These are phyloP conservation scores for Yarrowia galli DNA, from an alignment of 1,139 yeast genomes.

Conservation along the genomic window DNA sequence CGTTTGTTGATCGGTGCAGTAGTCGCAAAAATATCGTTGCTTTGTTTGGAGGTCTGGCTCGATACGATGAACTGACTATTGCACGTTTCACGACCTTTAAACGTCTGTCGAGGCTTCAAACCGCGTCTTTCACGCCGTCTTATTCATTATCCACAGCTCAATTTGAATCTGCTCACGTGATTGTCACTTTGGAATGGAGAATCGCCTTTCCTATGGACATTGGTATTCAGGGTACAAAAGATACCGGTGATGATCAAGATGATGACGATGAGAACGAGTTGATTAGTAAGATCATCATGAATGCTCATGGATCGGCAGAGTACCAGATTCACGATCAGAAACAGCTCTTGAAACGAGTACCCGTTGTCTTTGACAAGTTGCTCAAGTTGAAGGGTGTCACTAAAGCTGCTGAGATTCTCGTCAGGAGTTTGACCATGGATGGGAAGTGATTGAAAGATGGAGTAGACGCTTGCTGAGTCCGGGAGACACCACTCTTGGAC, in stretches of 20 bases:
- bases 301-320: slow-evolving; percentile 13
- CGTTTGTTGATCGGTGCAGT: not conserved
- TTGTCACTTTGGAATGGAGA: slow-evolving; percentile 12
- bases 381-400: not conserved
- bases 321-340: not conserved
- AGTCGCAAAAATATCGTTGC: not conserved
- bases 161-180: slow-evolving; percentile 6
- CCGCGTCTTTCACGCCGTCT: not conserved
- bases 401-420: not conserved
- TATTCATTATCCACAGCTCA: not conserved
- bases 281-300: slow-evolving; percentile 4
- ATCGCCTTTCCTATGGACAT: slow-evolving; percentile 14
- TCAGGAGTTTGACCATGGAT: slow-evolving; percentile 12
- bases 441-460: not conserved
- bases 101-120: not conserved
- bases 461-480: no score
- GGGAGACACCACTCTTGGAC: no score
- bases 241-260: not conserved
- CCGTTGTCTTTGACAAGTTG: slow-evolving; percentile 18
- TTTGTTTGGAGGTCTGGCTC: slow-evolving; percentile 16
- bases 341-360: not conserved
- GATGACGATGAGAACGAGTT: slow-evolving; percentile 15
- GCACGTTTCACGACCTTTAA: not conserved
- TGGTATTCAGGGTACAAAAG: slow-evolving; percentile 1
- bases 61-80: slow-evolving; percentile 7